A percentile compares a stretch with the other conserved stretches of the same genome.
Conservation (phyloP, 164 flowering plant species). For the Vitis vinifera region ASM3070453v1 NC_081816.1:13839501-13840000, state of each 20-base stretch:
- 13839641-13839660: slow-evolving; percentile 30
- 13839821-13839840: slow-evolving; percentile 10
- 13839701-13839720: neutral
- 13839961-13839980: no score
- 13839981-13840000: no score
- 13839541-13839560: slow-evolving; percentile 22
- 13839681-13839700: no score
- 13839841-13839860: slow-evolving; percentile 6
- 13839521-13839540: no score
- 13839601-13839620: slow-evolving; percentile 59
- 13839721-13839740: slow-evolving; percentile 3
- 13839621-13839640: slow-evolving; percentile 40
- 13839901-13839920: slow-evolving; percentile 1
- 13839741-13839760: neutral
- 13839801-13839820: neutral
- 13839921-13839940: slow-evolving; percentile 11
- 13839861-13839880: slow-evolving; percentile 17
- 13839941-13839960: neutral
- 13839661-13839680: no score
- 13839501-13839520: no score
- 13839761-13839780: neutral
- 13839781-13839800: neutral
- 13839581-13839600: slow-evolving; percentile 40
- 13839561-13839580: slow-evolving; percentile 60
- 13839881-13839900: slow-evolving; percentile 18